Base-by-base conservation (phyloP, 192 early-diverging fungal species). In the Haplosporangium gracile region DNA sequence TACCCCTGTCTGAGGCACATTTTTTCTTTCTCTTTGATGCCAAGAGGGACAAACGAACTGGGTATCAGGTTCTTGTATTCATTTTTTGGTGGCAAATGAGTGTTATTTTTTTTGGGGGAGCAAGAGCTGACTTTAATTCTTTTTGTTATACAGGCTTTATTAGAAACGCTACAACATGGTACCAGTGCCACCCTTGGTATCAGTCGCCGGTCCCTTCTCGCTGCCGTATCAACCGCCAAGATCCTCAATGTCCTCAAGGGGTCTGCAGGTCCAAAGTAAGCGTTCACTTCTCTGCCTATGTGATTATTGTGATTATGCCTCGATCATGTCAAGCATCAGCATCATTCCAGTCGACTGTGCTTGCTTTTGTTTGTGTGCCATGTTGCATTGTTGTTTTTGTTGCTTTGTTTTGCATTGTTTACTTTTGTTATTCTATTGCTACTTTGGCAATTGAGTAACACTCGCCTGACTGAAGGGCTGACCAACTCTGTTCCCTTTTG, bases 171-270 rank as follows among this genome's bases (percentile, higher is more conserved):
- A 43, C 93, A 93, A 83, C 92, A 93, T 73, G 89, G 92, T 38
- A 93, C 93, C 0, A 89, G 90, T 15, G 89, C 92, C 34, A 89
- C 91, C 0, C 82, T 93, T 40, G 93, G 90, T 16, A 82, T 94
- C 72, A 89, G 89, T 60, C 80, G 93, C 18, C 84, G 91, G 55
- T 90, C 91, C 4, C 85, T 93, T 8, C 90, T 93, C 8, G 83
- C 90, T 32, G 94, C 94, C 32, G 69, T 95, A 13, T 90, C 92
- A 3, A 92, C 93, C 11, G 94, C 94, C 24, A 91, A 92, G 77
- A 88, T 88, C 36, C 76, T 94, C 5, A 91, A 94, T 71, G 85
- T 91, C 68, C 81, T 80, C 86, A 88, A 79, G 69, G 81, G 73
- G 11, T 71, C 77, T 65, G 47, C 81, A 40, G 70, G 70, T 65